Base-by-base conservation (phyloP, 352 stramenopile genomes). In the Globisporangium echinulatum region DNA sequence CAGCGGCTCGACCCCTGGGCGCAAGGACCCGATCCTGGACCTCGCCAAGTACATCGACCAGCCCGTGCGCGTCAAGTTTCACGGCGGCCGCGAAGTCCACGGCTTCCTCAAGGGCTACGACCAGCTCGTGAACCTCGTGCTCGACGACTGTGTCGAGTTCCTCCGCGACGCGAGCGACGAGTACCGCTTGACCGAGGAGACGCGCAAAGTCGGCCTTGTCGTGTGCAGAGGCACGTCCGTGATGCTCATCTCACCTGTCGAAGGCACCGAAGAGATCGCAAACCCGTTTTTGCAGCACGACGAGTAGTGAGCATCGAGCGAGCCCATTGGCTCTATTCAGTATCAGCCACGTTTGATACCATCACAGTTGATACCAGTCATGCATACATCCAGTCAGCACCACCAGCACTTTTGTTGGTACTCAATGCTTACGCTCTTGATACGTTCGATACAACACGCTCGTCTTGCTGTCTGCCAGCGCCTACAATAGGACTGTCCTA, bases 61-160 rank as follows among this genome's bases (percentile, higher is more conserved):
- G 62, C 79, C 81, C 17, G 91, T 98, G 47, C 91, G 90, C 58
- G 93, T 98, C 49, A 97, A 98, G 74, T 98, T 97, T 61, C 78
- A 97, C 43, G 96, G 94, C 36, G 96, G 96, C 0, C 75, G 94
- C 58, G 93, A 98, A 71, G 77, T 98, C 14, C 77, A 86, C 58
- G 96, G 96, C 58, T 84, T 88, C 49, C 77, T 99, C 47, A 96
- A 97, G 69, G 96, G 96, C 58, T 99, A 98, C 76, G 96, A 99
- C 72, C 90, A 98, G 67, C 75, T 99, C 42, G 92, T 98, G 44
- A 99, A 99, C 82, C 82, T 99, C 47, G 96, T 98, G 50, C 82
- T 99, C 54, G 96, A 99, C 64, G 92, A 99, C 68, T 96, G 90
- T 66, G 76, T 98, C 58, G 96, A 99, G 79, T 98, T 94, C 68